Base-by-base conservation (phyloP, 2,329 filamentous ascomycete genomes). In the Monosporascus sp. region DNA sequence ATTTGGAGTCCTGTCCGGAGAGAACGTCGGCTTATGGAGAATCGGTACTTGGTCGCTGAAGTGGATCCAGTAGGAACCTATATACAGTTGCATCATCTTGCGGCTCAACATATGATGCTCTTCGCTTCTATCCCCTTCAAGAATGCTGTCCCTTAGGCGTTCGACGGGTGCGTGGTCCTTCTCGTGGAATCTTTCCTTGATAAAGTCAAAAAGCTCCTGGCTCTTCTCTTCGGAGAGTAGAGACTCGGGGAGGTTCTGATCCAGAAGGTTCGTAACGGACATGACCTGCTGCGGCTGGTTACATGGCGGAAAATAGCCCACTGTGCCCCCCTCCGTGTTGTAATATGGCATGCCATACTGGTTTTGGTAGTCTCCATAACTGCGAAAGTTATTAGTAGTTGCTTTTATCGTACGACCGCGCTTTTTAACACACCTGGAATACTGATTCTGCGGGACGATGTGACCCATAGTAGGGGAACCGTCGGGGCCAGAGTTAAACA, bases 1-100 rank as follows among this genome's bases (percentile, higher is more conserved):
- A 60, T 90, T 92, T 0, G 90, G 90, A 24, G 90, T 94, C 56
- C 85, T 88, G 64, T 96, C 90, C 0, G 93, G 87, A 5, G 85
- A 88, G 70, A 97, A 99, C 0, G 93, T 97, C 4, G 94, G 91
- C 65, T 92, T 90, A 70, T 99, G 94, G 47, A 97, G 76, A 54
- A 99, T 96, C 1, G 94, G 94, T 57, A 97, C 79, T 68, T 97
- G 94, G 51, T 92, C 88, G 68, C 94, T 95, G 65, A 97, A 96
- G 68, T 97, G 88, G 50, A 88, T 80, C 94, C 94, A 99, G 70
- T 95, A 99, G 2, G 91, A 96, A 11, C 85, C 82, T 59, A 96
- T 91, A 65, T 97, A 97, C 3, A 86, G 87, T 71, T 97, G 90
- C 88, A 97, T 95, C 90, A 96, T 97, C 63, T 88, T 84, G 62